A percentile compares a stretch with the other conserved stretches of the same genome.
These are phyloP conservation scores for Xanthoceras sorbifolium DNA, from an alignment of 345 rosid species.

Conservation along the genomic window DNA sequence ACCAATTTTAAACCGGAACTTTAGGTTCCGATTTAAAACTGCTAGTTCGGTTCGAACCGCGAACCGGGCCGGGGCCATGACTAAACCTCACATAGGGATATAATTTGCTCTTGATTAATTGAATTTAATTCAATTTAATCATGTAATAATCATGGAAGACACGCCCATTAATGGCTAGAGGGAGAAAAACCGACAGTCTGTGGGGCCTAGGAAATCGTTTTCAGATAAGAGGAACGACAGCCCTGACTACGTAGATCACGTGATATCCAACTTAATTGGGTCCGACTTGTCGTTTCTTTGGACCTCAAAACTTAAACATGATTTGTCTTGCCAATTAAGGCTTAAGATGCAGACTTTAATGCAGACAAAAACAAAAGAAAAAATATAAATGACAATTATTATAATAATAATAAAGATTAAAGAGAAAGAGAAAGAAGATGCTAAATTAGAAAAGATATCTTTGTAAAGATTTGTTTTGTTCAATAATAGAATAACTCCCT, in stretches of 20 bases:
- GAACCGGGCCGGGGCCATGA: no score
- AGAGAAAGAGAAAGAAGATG: not conserved
- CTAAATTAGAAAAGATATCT: not conserved
- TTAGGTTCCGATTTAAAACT: no score
- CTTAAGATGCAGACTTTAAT: constrained; percentile 5
- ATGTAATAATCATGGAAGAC: no score
- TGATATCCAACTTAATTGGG: constrained; percentile 27
- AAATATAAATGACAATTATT: no score
- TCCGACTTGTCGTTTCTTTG: constrained; percentile 27
- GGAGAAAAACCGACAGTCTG: constrained; percentile 30
- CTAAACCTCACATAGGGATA: no score
- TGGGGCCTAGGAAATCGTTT: constrained; percentile 14
- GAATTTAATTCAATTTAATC: no score
- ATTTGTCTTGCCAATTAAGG: constrained; percentile 21
- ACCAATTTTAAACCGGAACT: no score
- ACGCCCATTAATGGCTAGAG: constrained; percentile 29
- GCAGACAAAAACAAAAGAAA: not conserved
- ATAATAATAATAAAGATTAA: no score
- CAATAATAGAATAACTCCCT: no score
- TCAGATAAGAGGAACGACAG: constrained; percentile 23
- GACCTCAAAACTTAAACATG: constrained; percentile 17
- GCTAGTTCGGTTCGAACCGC: no score
- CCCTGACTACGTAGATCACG: constrained; percentile 32
- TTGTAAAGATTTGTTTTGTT: no score
- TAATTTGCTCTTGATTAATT: no score